Base-by-base conservation (phyloP, 352 stramenopile species). In the Pythium oligandrum region DNA sequence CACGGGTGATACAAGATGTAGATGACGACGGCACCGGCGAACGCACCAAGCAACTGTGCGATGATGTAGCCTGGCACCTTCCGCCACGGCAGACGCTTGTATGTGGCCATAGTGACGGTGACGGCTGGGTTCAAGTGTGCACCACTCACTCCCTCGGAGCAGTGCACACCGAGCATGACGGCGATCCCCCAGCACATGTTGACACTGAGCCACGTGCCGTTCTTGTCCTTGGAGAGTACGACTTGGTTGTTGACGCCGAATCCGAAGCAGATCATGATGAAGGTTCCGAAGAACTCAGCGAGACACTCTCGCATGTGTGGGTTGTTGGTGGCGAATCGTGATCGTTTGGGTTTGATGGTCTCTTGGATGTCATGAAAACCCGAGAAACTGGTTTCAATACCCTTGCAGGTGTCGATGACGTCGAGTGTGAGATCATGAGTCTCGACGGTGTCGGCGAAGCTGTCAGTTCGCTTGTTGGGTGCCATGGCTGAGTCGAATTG, bases 161-260 rank as follows among this genome's bases (percentile, higher is more conserved):
- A 50, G 64, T 91, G 75, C 9, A 91, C 78, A 30, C 73, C 80
- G 33, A 90, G 72, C 54, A 90, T 75, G 36, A 91, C 74, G 36
- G 61, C 80, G 47, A 91, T 61, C n/a, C 80, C 80, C 78, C 80
- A 91, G 57, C n/a, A n/a, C n/a, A n/a, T n/a, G n/a, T n/a, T n/a
- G n/a, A n/a, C n/a, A n/a, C n/a, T n/a, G n/a, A n/a, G 56, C 62
- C 80, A 88, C 53, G 77, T 81, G 51, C 80, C 80, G 49, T 78
- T 82, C 33, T 51, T 73, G 68, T 54, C 36, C 44, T 78, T 57
- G 37, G 71, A 63, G 6, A 88, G 63, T n/a, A 71, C 67, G 9
- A 86, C 71, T 58, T 90, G 75, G 36, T 77, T 72, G 44, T 83
- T 75, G 11, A 84, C 77, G 30, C 77, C 80, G 35, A 78, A 64